Percentiles rank a stretch among this genome's conserved stretches.
Conservation (phyloP, 1,139 yeast species). For the Yamadazyma membranifaciens region DNA sequence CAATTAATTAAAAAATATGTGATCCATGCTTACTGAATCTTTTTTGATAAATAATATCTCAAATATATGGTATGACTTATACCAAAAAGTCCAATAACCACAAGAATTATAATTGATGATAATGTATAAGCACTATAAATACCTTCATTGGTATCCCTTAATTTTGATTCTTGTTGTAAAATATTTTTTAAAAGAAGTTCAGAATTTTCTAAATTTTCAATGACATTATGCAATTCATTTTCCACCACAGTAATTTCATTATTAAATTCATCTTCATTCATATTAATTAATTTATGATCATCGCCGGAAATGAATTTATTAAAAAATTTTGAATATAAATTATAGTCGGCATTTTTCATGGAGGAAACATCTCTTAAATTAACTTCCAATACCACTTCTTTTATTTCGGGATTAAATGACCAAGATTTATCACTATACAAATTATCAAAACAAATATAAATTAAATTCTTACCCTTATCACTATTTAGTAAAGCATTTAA, state of each 20-base stretch:
- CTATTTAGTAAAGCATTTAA: slow-evolving; percentile 20
- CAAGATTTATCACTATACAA: slow-evolving; percentile 42
- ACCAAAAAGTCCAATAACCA: slow-evolving; percentile 30
- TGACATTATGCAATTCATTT: slow-evolving; percentile 31
- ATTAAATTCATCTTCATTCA: slow-evolving; percentile 36
- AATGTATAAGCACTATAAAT: slow-evolving; percentile 35
- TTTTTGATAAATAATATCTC: slow-evolving; percentile 22
- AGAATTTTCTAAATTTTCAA: slow-evolving; percentile 28
- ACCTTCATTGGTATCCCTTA: slow-evolving; percentile 41
- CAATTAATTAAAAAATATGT: neutral
- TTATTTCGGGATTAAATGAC: slow-evolving; percentile 35
- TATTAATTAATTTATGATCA: slow-evolving; percentile 13
- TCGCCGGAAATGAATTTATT: slow-evolving; percentile 18
- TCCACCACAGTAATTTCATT: slow-evolving; percentile 27
- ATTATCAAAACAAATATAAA: slow-evolving; percentile 46
- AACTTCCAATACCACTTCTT: slow-evolving; percentile 36
- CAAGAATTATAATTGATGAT: slow-evolving; percentile 25
- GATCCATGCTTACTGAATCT: neutral
- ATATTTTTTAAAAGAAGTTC: slow-evolving; percentile 27
- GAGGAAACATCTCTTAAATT: slow-evolving; percentile 34
- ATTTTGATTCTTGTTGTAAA: slow-evolving; percentile 32
- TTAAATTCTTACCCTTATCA: slow-evolving; percentile 27
- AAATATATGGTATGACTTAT: slow-evolving; percentile 29
- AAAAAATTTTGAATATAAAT: slow-evolving; percentile 36
- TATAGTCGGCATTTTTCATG: slow-evolving; percentile 36